phyloP scores from a whole-genome alignment of 495 filamentous ascomycete species.

The Tuber indicum region DNA sequence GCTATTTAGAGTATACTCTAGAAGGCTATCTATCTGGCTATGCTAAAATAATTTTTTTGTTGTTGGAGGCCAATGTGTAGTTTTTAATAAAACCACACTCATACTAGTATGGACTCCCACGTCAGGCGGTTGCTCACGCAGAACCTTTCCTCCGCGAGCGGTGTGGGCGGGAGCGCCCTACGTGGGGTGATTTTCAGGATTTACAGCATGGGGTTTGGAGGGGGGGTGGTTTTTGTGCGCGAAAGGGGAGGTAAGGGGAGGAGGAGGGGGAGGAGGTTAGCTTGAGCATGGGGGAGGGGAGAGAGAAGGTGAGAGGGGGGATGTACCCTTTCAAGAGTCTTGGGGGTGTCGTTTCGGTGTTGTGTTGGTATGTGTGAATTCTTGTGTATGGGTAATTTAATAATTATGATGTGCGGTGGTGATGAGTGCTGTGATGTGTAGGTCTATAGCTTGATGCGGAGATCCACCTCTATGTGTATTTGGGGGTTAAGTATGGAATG shows the following conservation, averaged over 20 bases:
- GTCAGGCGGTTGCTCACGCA: background rate
- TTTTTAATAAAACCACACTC: no score
- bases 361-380: background rate
- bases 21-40: no score
- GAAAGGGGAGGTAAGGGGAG: background rate
- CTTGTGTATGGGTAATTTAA: no score
- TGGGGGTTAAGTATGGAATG: background rate
- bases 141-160: background rate
- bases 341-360: background rate
- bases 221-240: background rate
- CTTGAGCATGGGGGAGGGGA: background rate
- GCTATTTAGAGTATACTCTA: no score
- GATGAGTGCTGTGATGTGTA: background rate
- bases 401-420: background rate
- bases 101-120: no score
- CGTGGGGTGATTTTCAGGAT: background rate
- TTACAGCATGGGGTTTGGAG: background rate
- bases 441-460: background rate
- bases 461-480: background rate
- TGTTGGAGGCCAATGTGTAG: no score
- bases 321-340: background rate
- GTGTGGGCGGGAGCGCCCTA: background rate
- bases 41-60: no score
- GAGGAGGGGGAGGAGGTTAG: background rate
- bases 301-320: background rate